Conservation (phyloP, 1,284 basidiomycete genomes). For the Boletus nobilissimus region DNA sequence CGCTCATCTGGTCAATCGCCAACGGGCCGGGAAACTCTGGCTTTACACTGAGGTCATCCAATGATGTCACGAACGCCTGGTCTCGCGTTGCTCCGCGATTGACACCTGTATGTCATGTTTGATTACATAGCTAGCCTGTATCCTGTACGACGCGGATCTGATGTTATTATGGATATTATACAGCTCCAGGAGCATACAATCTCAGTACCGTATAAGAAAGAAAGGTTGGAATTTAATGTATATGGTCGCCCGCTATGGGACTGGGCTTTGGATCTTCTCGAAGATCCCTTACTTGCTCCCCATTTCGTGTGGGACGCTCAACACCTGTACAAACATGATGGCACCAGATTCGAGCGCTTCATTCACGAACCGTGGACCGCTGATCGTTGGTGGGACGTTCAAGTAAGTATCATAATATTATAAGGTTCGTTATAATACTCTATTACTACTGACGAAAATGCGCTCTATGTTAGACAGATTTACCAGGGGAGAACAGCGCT, state of each 20-base stretch:
- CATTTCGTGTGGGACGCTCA: constrained; percentile 5
- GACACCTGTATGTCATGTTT: background rate
- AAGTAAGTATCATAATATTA: background rate
- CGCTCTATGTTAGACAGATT: background rate
- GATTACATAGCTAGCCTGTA: background rate
- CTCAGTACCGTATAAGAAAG: background rate
- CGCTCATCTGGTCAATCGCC: background rate
- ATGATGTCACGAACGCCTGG: background rate
- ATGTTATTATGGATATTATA: background rate
- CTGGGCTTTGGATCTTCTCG: background rate
- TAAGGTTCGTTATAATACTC: too few species aligned
- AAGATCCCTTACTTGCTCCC: background rate
- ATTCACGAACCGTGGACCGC: background rate
- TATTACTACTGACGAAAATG: background rate
- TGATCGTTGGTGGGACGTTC: background rate
- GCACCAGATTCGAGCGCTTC: background rate
- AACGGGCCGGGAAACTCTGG: background rate
- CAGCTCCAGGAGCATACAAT: background rate
- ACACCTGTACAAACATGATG: background rate
- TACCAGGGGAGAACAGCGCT: background rate
- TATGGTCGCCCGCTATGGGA: background rate
- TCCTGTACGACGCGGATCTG: background rate
- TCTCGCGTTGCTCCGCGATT: background rate
- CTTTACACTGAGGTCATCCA: too few species aligned
- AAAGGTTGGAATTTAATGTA: background rate